Evolutionary conservation across 2,329 filamentous ascomycete genomes (phyloP), one percentile per base, ranked within the genome.

Genomic region (Rhynchosporium secalis): DNA sequence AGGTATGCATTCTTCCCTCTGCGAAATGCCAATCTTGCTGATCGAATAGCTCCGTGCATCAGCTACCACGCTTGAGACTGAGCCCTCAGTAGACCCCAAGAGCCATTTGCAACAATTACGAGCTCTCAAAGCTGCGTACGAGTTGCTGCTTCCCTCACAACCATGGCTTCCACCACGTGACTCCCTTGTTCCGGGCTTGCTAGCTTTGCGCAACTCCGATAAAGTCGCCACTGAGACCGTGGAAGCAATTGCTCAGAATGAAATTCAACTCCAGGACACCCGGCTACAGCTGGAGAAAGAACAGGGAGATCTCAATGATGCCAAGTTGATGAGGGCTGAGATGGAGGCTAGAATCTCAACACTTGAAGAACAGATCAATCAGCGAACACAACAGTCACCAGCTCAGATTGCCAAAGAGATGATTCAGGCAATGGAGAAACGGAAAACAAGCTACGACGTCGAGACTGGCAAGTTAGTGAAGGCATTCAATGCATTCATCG

Each of bases 151-250:
- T 12, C 77, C 82, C 48, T 80, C 82, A 13, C 81, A 86, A 57
- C 87, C 88, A 8, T 85, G 86, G 68, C 77, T 94, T 28, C 90
- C 91, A 2, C 79, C 81, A 29, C 78, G 84, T 9, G 84, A 82
- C 56, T 94, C 91, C 26, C 80, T 87, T 5, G 75, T 95, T 6
- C 89, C 90, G 3, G 85, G 87, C 6, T 78, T 96, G 4, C 73
- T 95, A 46, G 90, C 91, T 5, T 76, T 92, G 59, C 86, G 88
- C 57, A 86, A 83, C 69, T 86, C 88, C 2, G 82, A 87, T 62
- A 80, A 83, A 61, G 86, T 86, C 15, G 83, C 90, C 55, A 75
- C 80, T 63, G 86, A 91, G 68, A 88, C 86, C 20, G 86, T 84
- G 67, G 76, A 78, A 26, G 86, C 86, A 58, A 79, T 91, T 12